Percentiles rank a stretch among this genome's conserved stretches.
Evolutionary conservation across 2,329 filamentous ascomycete species (phyloP).

Genomic region (Byssochlamys sp.): DNA sequence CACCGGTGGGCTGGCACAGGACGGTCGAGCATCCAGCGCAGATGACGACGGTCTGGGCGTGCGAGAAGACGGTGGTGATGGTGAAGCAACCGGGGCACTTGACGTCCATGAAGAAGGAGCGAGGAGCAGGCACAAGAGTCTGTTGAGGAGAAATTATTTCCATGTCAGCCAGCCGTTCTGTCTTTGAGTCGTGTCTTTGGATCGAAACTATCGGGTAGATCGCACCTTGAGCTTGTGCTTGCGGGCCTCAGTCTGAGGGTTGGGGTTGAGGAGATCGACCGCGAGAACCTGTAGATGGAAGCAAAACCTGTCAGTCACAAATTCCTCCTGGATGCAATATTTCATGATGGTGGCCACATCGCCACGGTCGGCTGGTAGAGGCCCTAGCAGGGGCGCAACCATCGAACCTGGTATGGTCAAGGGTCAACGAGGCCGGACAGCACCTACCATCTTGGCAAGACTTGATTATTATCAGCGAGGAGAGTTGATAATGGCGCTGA

Average conservation of each 20-base stretch:
- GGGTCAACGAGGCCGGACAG: not conserved
- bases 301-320: slow-evolving; percentile 12
- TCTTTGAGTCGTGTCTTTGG: not conserved
- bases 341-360: slow-evolving; percentile 6
- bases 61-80: slow-evolving; percentile 99
- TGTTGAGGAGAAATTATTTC: slow-evolving; percentile 25
- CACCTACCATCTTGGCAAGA: slow-evolving; percentile 37
- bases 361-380: not conserved
- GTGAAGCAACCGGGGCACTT: slow-evolving; percentile 99
- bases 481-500: slow-evolving; percentile 30
- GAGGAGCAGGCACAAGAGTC: slow-evolving; percentile 89
- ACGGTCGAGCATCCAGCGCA: slow-evolving; percentile 99
- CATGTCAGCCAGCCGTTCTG: slow-evolving; percentile 2
- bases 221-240: slow-evolving; percentile 99
- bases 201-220: slow-evolving; percentile 9
- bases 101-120: slow-evolving; percentile 99
- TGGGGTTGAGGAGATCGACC: slow-evolving; percentile 99
- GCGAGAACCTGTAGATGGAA: slow-evolving; percentile 75
- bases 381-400: not conserved
- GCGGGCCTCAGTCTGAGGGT: slow-evolving; percentile 91
- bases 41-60: slow-evolving; percentile 99
- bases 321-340: slow-evolving; percentile 5
- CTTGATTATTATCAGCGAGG: slow-evolving; percentile 33
- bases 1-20: slow-evolving; percentile 98
- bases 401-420: not conserved